Base-by-base conservation (phyloP, 768 basidiomycete genomes). In the Termitomyces sp. region DNA sequence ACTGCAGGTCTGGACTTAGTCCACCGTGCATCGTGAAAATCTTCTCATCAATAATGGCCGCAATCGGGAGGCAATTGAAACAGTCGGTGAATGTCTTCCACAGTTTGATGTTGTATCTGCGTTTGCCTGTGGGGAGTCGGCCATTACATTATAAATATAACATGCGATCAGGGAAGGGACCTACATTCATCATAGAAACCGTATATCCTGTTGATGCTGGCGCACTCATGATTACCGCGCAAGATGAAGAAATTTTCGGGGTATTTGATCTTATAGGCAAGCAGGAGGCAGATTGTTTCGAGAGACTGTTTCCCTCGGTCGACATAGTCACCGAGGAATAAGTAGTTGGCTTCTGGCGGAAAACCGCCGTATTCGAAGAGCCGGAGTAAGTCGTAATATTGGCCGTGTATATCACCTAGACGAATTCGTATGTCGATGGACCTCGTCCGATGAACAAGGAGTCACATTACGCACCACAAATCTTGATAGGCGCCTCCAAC, bases 1-100 rank as follows among this genome's bases (percentile, higher is more conserved):
- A 94, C 78, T 98, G 95, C 59, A 99, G 78, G 73, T 98, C 96
- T 44, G 96, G 96, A 72, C 91, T 94, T 63, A 98, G 79, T 50
- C 96, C 96, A 54, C 96, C 96, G 67, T 98, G 96, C 96, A 98
- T 98, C 50, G 94, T 97, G 74, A 99, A 98, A 70, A 99, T 99
- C 79, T 98, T 99, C 76, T 98, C 96, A 76, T 98, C 96, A 71
- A 99, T 98, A 75, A 99, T 98, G 65, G 96, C 96, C 47, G 96
- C 96, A 71, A 99, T 98, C 37, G 96, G 96, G 63, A 98, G 79
- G 72, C 96, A 98, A 78, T 99, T 99, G 83, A 99, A 99, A 77
- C 96, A 98, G 72, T 99, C 96, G 58, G 96, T 99, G 74, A 99
- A 99, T 35, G 96, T 99, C 82, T 99, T 99, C 96, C 96, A 99